Evolutionary conservation across 306 rosid species (phyloP).

Genomic region (Albizia julibrissin): DNA sequence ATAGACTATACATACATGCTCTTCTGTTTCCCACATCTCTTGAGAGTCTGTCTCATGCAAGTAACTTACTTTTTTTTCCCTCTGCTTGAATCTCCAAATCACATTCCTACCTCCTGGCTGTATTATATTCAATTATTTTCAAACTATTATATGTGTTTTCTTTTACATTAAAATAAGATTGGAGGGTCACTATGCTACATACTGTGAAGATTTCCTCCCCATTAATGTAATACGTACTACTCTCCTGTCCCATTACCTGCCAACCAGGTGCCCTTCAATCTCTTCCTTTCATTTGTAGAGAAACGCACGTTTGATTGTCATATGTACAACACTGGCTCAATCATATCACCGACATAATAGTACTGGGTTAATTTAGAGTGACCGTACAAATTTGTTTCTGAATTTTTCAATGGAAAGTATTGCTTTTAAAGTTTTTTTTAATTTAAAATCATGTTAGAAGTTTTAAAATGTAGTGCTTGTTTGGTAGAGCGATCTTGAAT

Average conservation of each 20-base stretch:
- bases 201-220: background rate
- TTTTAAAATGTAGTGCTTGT: too few relatives aligned
- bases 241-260: background rate
- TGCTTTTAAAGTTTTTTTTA: too few relatives aligned
- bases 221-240: background rate
- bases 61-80: background rate
- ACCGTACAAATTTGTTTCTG: too few relatives aligned
- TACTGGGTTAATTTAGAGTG: too few relatives aligned
- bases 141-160: background rate
- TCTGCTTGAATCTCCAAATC: background rate
- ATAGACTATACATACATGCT: background rate
- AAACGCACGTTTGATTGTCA: background rate
- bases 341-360: background rate
- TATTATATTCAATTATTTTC: background rate
- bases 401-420: too few relatives aligned
- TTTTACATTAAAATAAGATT: background rate
- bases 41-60: background rate
- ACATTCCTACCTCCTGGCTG: background rate
- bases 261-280: background rate
- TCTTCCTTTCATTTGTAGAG: background rate
- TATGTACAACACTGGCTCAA: background rate
- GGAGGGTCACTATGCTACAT: background rate
- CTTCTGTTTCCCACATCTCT: background rate
- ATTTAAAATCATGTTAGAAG: too few relatives aligned
- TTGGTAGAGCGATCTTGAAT: too few relatives aligned